These are phyloP conservation scores for Salinomyces thailandicus DNA, from an alignment of 2,329 filamentous ascomycete species.

Conservation along the genomic window DNA sequence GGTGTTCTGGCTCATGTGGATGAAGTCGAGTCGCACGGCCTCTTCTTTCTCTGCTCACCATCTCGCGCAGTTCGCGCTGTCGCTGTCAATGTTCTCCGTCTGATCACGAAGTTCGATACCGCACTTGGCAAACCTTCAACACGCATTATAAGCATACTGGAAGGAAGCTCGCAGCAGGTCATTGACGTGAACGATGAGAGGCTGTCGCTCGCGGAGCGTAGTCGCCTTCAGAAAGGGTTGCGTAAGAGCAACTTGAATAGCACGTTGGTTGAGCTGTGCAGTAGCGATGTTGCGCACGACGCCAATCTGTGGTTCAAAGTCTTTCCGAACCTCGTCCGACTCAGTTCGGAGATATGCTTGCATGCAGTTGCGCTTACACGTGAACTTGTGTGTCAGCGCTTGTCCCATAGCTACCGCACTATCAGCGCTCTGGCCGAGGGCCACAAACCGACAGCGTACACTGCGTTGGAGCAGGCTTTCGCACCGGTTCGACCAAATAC, in stretches of 20 bases:
- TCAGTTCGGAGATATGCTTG: constrained; percentile 82
- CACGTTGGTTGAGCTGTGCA: constrained; percentile 84
- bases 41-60: constrained; percentile 96
- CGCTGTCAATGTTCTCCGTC: constrained; percentile 79
- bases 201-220: constrained; percentile 82
- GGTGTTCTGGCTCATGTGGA: constrained; percentile 89
- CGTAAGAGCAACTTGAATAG: constrained; percentile 74
- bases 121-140: constrained; percentile 68
- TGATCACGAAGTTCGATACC: constrained; percentile 88
- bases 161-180: constrained; percentile 77
- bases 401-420: constrained; percentile 83
- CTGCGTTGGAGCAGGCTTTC: constrained; percentile 51
- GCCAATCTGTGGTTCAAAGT: constrained; percentile 95
- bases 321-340: constrained; percentile 86
- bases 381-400: constrained; percentile 83
- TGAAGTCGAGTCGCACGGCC: constrained; percentile 87
- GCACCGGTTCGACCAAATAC: constrained; percentile 11
- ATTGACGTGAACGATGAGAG: constrained; percentile 90
- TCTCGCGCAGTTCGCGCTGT: constrained; percentile 80
- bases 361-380: constrained; percentile 84
- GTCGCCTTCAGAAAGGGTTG: constrained; percentile 80
- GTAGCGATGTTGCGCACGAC: constrained; percentile 90
- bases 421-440: constrained; percentile 70
- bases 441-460: constrained; percentile 35
- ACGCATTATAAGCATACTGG: constrained; percentile 82